A percentile compares a stretch with the other conserved stretches of the same genome.
Evolutionary conservation across 805 yeast genomes (phyloP).

Genomic region (Kazachstania africana): DNA sequence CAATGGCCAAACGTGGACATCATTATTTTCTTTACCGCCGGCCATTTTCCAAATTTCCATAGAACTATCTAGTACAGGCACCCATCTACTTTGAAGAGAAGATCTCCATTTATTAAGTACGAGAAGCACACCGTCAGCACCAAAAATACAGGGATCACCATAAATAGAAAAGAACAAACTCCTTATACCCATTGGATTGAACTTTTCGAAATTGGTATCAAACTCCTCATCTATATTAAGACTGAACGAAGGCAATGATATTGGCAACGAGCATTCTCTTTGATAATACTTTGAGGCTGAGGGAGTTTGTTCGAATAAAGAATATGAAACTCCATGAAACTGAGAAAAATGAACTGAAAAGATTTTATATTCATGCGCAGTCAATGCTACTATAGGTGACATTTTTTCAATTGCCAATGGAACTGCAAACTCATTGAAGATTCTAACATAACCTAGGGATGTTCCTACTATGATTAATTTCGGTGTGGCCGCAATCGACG

Average conservation of each 20-base stretch:
- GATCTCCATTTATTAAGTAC: slow-evolving; percentile 72
- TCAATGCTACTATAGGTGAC: slow-evolving; percentile 59
- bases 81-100: slow-evolving; percentile 69
- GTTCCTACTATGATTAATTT: slow-evolving; percentile 59
- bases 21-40: slow-evolving; percentile 34
- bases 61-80: slow-evolving; percentile 57
- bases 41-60: slow-evolving; percentile 39
- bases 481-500: slow-evolving; percentile 56
- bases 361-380: slow-evolving; percentile 47
- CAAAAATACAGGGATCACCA: slow-evolving; percentile 86
- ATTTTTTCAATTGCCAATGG: slow-evolving; percentile 58
- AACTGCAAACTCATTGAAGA: slow-evolving; percentile 62
- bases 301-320: slow-evolving; percentile 20
- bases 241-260: slow-evolving; percentile 17
- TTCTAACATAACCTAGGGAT: slow-evolving; percentile 60
- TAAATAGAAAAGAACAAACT: slow-evolving; percentile 76
- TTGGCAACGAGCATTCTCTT: slow-evolving; percentile 36
- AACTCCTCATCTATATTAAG: slow-evolving; percentile 21
- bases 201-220: slow-evolving; percentile 19
- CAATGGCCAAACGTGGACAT: slow-evolving; percentile 77
- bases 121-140: slow-evolving; percentile 61
- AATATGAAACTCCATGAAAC: slow-evolving; percentile 18
- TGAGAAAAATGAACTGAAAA: slow-evolving; percentile 37
- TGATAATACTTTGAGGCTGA: slow-evolving; percentile 27
- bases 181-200: slow-evolving; percentile 30